Conservation (phyloP, 1,139 yeast species). For the Nadsonia starkeyi-henricii region DNA sequence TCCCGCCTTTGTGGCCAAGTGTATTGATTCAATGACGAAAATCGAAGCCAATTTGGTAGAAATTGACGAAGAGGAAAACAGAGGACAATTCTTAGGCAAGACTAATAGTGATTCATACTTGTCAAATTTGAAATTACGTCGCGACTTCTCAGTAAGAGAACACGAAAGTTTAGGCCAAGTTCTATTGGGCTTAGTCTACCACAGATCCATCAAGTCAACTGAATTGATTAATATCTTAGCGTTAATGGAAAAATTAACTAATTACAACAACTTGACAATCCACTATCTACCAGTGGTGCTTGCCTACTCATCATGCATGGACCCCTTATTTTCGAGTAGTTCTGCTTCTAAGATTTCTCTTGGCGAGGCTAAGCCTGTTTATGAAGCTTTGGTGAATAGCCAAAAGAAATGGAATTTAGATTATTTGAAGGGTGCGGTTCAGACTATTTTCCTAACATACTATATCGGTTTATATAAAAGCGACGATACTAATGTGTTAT, state of each 20-base stretch:
- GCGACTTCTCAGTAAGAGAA: slow-evolving; percentile 46
- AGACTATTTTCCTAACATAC: slow-evolving; percentile 45
- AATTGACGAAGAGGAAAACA: slow-evolving; percentile 51
- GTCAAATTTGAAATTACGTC: slow-evolving; percentile 42
- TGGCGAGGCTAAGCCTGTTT: slow-evolving; percentile 9
- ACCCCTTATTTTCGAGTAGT: slow-evolving; percentile 10
- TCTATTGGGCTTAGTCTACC: slow-evolving; percentile 20
- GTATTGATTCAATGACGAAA: slow-evolving; percentile 40
- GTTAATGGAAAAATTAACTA: slow-evolving; percentile 32
- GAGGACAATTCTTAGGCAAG: slow-evolving; percentile 45
- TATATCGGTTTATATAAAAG: slow-evolving; percentile 63
- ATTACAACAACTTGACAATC: slow-evolving; percentile 47
- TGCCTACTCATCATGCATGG: slow-evolving; percentile 11
- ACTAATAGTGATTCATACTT: slow-evolving; percentile 35
- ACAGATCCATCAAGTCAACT: slow-evolving; percentile 21
- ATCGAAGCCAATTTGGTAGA: slow-evolving; percentile 42
- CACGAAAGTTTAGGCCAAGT: slow-evolving; percentile 66
- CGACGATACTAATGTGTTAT: slow-evolving; percentile 16
- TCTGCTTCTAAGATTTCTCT: slow-evolving; percentile 6
- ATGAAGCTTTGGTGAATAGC: slow-evolving; percentile 5
- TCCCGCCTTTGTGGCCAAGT: slow-evolving; percentile 16
- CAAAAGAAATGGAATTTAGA: slow-evolving; percentile 18
- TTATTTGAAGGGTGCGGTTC: slow-evolving; percentile 39
- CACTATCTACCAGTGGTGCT: slow-evolving; percentile 53
- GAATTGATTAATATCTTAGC: slow-evolving; percentile 31